Conservation (phyloP, 1,284 basidiomycete species). For the Rhodotorula sp. region DNA sequence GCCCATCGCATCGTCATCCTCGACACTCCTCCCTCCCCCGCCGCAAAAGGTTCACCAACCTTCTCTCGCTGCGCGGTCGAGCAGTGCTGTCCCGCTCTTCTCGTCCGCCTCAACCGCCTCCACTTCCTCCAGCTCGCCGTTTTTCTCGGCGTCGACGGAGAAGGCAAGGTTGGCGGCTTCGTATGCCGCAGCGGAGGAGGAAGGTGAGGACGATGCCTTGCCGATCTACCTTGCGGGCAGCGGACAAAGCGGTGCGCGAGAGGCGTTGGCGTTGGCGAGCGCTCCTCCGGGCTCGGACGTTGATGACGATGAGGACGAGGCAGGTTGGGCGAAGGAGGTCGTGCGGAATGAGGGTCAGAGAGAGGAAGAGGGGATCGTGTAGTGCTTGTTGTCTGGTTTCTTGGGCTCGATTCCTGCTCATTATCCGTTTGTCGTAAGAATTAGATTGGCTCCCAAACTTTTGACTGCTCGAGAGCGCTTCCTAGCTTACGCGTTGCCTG, state of each 20-base stretch:
- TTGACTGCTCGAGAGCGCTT: no score
- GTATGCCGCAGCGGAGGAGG: not conserved
- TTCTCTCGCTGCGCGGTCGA: not conserved
- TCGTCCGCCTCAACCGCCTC: not conserved
- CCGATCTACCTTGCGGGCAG: conserved; percentile 19
- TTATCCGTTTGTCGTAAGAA: no score
- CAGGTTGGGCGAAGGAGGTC: not conserved
- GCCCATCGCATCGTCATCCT: not conserved
- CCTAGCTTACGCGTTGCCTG: no score
- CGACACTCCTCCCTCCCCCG: conserved; percentile 5
- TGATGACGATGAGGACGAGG: conserved; percentile 7
- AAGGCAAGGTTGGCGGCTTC: conserved; percentile 12
- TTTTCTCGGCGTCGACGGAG: not conserved
- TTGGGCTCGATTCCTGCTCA: no score
- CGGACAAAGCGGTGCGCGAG: not conserved
- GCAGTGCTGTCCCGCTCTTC: no score
- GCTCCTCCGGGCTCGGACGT: conserved; percentile 10
- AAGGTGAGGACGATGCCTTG: conserved; percentile 7
- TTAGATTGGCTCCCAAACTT: no score
- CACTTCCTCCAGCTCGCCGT: not conserved
- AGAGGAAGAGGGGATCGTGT: conserved; percentile 2
- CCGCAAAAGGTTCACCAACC: not conserved
- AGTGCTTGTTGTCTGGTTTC: not conserved
- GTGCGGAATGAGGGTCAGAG: not conserved
- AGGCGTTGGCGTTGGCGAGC: conserved; percentile 9